phyloP scores from a whole-genome alignment of 2,329 filamentous ascomycete species.

The Aspergillus sp. region DNA sequence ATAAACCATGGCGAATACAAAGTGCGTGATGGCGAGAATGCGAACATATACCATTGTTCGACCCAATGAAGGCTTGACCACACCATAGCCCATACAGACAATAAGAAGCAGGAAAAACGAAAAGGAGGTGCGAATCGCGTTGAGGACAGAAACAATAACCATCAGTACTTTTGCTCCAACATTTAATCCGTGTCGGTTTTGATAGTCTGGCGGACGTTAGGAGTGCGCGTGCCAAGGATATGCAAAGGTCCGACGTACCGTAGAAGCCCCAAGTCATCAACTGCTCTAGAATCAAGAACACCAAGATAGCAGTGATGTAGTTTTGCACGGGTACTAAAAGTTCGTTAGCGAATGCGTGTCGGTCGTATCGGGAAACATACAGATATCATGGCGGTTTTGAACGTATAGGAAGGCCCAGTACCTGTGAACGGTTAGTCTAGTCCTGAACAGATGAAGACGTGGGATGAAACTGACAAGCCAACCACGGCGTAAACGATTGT shows the following conservation, averaged over 20 bases:
- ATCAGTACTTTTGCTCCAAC: slow-evolving; percentile 80
- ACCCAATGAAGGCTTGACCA: slow-evolving; percentile 89
- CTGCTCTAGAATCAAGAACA: slow-evolving; percentile 94
- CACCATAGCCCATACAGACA: slow-evolving; percentile 98
- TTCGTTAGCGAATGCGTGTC: slow-evolving; percentile 30
- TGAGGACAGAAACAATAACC: slow-evolving; percentile 87
- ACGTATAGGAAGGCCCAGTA: slow-evolving; percentile 97
- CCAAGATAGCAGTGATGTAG: slow-evolving; percentile 95
- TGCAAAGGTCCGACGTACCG: slow-evolving; percentile 51
- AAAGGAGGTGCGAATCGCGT: slow-evolving; percentile 93
- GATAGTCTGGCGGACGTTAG: slow-evolving; percentile 67
- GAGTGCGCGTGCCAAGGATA: background rate
- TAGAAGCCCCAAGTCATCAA: slow-evolving; percentile 99
- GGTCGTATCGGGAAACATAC: slow-evolving; percentile 46
- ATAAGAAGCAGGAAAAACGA: slow-evolving; percentile 98
- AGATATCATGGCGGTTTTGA: slow-evolving; percentile 88
- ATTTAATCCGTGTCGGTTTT: slow-evolving; percentile 86
- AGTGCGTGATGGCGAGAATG: slow-evolving; percentile 86
- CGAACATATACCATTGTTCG: slow-evolving; percentile 93
- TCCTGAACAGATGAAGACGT: background rate
- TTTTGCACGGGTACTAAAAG: slow-evolving; percentile 85
- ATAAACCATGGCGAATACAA: slow-evolving; percentile 92
- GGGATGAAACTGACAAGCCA: slow-evolving; percentile 56
- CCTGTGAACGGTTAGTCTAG: slow-evolving; percentile 40
- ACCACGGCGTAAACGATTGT: slow-evolving; percentile 92